phyloP scores from a whole-genome alignment of 2,329 filamentous ascomycete genomes.

The Diplocarpon mali region DNA sequence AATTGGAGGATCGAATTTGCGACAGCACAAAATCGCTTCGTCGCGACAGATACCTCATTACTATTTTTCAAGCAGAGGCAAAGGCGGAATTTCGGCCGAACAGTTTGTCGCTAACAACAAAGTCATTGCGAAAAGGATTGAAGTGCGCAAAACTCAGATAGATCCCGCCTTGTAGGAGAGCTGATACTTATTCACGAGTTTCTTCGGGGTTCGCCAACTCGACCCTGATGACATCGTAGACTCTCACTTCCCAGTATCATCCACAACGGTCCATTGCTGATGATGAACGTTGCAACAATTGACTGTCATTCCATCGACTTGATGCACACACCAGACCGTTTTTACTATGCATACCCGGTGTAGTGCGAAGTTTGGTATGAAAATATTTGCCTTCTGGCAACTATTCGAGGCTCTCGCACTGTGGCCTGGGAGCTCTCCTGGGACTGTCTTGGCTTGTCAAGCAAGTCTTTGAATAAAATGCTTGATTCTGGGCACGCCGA shows the following conservation, averaged over 20 bases:
- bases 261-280: slow-evolving; percentile 59
- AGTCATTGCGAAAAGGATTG: slow-evolving; percentile 36
- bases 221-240: slow-evolving; percentile 59
- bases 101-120: slow-evolving; percentile 54
- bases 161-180: slow-evolving; percentile 51
- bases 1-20: slow-evolving; percentile 56
- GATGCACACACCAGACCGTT: slow-evolving; percentile 75
- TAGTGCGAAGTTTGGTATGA: slow-evolving; percentile 42
- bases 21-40: slow-evolving; percentile 54
- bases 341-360: slow-evolving; percentile 38
- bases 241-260: slow-evolving; percentile 61
- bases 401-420: slow-evolving; percentile 68
- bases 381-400: slow-evolving; percentile 62
- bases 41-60: slow-evolving; percentile 70
- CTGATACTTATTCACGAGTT: slow-evolving; percentile 51
- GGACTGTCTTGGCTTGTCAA: slow-evolving; percentile 62
- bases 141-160: slow-evolving; percentile 43
- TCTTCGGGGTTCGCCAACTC: slow-evolving; percentile 40
- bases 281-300: slow-evolving; percentile 61
- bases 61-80: slow-evolving; percentile 60
- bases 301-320: slow-evolving; percentile 71
- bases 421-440: slow-evolving; percentile 59
- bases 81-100: slow-evolving; percentile 50
- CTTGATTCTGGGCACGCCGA: slow-evolving; percentile 70
- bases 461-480: slow-evolving; percentile 64